Evolutionary conservation across 805 yeast genomes (phyloP), one percentile per base, ranked within the genome.

Genomic region (Metschnikowia lunata): DNA sequence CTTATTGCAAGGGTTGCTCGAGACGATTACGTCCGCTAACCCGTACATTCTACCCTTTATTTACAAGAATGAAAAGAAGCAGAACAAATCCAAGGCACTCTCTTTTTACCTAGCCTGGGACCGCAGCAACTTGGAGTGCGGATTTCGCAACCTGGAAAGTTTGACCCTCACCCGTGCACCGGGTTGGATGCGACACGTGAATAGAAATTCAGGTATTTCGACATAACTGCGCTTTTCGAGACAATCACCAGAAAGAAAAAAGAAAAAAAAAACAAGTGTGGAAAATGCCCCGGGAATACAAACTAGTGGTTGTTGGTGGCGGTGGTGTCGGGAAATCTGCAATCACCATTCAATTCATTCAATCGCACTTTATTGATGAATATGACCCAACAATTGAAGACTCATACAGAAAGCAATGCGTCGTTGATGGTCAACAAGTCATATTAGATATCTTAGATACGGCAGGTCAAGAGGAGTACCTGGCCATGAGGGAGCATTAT

Each of bases 291-390:
- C 77, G 85, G 64, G 97, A 90, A 66, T 91, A 83, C 64, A 89
- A 95, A 62, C 69, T 93, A 47, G 99, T 93, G 5, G 97, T 91
- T 36, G 97, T 91, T 45, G 99, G 98, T 45, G 97, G 97, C 33
- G 98, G 98, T 61, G 97, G 97, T 68, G 99, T 93, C 44, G 99
- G 99, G 69, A 93, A 93, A 66, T 85, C 95, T 23, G 98, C 99
- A 6, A 72, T 93, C 51, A 93, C 99, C 26, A 93, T 93, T 52
- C 96, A 93, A 66, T 76, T 93, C 59, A 89, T 93, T 43, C 98
- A 91, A 64, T 80, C 89, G 30, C 97, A 90, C 59, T 93, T 93
- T 61, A 96, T 91, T 29, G 97, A 90, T 64, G 99, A 93, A 63
- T 93, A 93, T 60, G 99, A 93, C 67, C 99, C 99, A 8, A 93